Conservation (phyloP, 1,139 yeast genomes). For the Zhuliangozyma blackwelliae region DNA sequence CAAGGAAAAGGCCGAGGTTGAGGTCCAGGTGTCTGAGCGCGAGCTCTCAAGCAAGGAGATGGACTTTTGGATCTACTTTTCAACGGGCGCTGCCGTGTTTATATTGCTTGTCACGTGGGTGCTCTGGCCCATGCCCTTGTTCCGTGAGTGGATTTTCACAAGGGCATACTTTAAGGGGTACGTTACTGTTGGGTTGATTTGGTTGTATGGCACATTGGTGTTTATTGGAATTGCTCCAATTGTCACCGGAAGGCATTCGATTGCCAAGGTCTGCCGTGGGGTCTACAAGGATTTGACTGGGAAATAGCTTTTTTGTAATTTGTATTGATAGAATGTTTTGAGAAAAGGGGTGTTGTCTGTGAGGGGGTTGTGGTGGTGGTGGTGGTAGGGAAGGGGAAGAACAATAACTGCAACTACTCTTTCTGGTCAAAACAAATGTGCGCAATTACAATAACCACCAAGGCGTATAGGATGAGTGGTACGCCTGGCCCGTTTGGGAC, state of each 20-base stretch:
- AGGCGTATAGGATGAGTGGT: no score
- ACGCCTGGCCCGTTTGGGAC: no score
- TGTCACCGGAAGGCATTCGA: slow-evolving; percentile 26
- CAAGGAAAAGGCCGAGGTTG: not conserved
- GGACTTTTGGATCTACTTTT: slow-evolving; percentile 17
- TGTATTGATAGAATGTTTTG: no score
- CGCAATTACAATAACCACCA: no score
- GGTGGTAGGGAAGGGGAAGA: no score
- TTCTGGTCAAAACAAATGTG: no score
- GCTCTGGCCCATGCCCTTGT: slow-evolving; percentile 42
- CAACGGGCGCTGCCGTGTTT: slow-evolving; percentile 21
- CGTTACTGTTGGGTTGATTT: slow-evolving; percentile 30
- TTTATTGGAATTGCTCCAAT: slow-evolving; percentile 33
- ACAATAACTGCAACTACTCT: no score
- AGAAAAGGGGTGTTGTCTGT: no score
- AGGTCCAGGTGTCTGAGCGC: not conserved
- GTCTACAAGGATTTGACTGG: slow-evolving; percentile 12
- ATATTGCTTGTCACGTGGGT: slow-evolving; percentile 28
- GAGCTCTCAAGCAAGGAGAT: slow-evolving; percentile 6
- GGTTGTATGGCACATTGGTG: slow-evolving; percentile 27
- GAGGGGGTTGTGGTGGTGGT: no score
- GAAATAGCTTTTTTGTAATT: not conserved
- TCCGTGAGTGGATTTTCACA: slow-evolving; percentile 35
- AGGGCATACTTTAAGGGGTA: slow-evolving; percentile 36
- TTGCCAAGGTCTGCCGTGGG: slow-evolving; percentile 17